phyloP scores from a whole-genome alignment of 179 eudicot species.

The Amaranthus tricolor region DNA sequence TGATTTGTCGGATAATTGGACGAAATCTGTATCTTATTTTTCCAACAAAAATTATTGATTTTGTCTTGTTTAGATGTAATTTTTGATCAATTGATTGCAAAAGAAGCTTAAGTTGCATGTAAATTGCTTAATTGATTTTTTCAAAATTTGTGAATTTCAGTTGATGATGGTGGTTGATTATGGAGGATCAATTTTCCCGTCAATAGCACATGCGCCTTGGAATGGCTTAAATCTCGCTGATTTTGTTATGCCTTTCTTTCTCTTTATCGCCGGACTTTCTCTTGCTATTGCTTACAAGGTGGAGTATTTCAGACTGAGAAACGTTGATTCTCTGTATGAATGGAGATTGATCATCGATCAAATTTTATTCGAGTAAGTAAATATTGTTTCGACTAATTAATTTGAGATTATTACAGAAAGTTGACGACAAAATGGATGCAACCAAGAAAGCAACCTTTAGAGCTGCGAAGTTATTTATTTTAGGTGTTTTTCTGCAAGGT shows the following conservation, averaged over 20 bases:
- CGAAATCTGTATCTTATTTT: too few species aligned
- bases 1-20: too few species aligned
- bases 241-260: slow-evolving; percentile 90
- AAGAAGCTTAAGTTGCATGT: neutral
- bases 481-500: slow-evolving; percentile 92
- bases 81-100: too few species aligned
- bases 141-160: slow-evolving; percentile 28
- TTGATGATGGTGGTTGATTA: slow-evolving; percentile 88
- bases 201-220: slow-evolving; percentile 83
- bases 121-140: neutral
- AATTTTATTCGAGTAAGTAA: too few species aligned
- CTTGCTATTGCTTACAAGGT: slow-evolving; percentile 84
- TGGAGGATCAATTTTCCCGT: slow-evolving; percentile 71
- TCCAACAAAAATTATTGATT: too few species aligned
- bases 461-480: slow-evolving; percentile 59
- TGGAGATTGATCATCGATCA: too few species aligned
- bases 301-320: neutral
- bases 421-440: slow-evolving; percentile 51
- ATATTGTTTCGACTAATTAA: neutral
- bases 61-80: too few species aligned
- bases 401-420: slow-evolving; percentile 48
- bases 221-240: slow-evolving; percentile 84
- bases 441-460: slow-evolving; percentile 54
- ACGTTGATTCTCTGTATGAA: too few species aligned
- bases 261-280: slow-evolving; percentile 79